Evolutionary conservation across 768 basidiomycete genomes (phyloP), one percentile per base, ranked within the genome.

Genomic region (Flagelloscypha sp.): DNA sequence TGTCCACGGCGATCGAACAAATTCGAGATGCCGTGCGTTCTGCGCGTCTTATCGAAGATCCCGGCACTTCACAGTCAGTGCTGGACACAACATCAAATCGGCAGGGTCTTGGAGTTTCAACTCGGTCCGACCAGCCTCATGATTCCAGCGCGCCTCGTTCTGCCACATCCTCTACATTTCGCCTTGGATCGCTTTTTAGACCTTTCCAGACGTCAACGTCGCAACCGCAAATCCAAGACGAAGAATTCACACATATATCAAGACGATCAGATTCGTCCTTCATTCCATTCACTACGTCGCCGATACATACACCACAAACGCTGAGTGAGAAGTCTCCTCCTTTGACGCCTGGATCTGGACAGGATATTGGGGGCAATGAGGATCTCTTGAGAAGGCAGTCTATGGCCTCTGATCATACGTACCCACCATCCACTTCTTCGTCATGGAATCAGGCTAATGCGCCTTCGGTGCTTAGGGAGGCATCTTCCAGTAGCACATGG

Each of bases 341-440:
- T 29, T 27, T n/a, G n/a, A n/a, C n/a, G n/a, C n/a, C n/a, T n/a
- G n/a, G n/a, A n/a, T n/a, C n/a, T n/a, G n/a, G n/a, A n/a, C n/a
- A n/a, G n/a, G n/a, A n/a, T n/a, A n/a, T n/a, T n/a, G n/a, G n/a
- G n/a, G n/a, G n/a, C n/a, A n/a, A n/a, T n/a, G n/a, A n/a, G n/a
- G n/a, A n/a, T n/a, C n/a, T n/a, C n/a, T n/a, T n/a, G n/a, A n/a
- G n/a, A n/a, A n/a, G n/a, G n/a, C n/a, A n/a, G n/a, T n/a, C n/a
- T n/a, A n/a, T n/a, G n/a, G n/a, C n/a, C n/a, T n/a, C n/a, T n/a
- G 69, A 68, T 47, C 84, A 86, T 67, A 86, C 84, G 55, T 87
- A 87, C 65, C 84, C 84, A 40, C 84, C 84, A 30, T 78, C 81
- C 47, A 66, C 72, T 59, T 67, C 68, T 49, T 53, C 52, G 55